Percentiles rank a stretch among this genome's conserved stretches.
phyloP scores from a whole-genome alignment of 2,329 filamentous ascomycete genomes.

The Calonectria crousiana region DNA sequence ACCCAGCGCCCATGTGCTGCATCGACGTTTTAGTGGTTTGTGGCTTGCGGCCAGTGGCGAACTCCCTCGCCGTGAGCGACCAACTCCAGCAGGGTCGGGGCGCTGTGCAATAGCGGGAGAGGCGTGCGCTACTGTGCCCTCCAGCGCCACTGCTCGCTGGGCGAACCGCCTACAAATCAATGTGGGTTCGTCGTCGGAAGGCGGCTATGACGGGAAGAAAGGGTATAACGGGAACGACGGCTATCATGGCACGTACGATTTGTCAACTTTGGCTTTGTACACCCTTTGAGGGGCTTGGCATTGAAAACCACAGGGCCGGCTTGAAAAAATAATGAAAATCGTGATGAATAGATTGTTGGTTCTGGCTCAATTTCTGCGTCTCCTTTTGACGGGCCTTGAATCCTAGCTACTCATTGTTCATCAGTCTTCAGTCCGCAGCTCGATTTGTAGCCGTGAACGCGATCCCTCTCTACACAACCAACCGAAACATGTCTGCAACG shows the following conservation, averaged over 20 bases:
- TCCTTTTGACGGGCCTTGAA: not conserved
- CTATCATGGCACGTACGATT: not conserved
- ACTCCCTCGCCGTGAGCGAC: not conserved
- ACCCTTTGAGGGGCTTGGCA: not conserved
- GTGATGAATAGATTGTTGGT: not conserved
- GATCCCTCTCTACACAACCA: not conserved
- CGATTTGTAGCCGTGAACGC: not conserved
- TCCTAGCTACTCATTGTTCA: not conserved
- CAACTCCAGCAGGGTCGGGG: not conserved
- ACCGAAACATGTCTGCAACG: slow-evolving; percentile 11
- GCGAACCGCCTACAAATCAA: not conserved
- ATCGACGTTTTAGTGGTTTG: not conserved
- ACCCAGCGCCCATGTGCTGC: not conserved
- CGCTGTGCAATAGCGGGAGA: not conserved
- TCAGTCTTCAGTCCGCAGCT: not conserved
- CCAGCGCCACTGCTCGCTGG: not conserved
- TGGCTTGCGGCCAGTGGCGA: not conserved
- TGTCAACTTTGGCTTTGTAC: not conserved
- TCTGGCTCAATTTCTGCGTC: not conserved
- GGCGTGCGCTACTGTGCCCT: not conserved
- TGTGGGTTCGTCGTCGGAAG: not conserved
- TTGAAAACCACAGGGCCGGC: not conserved
- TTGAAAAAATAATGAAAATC: not conserved
- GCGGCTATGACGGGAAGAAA: slow-evolving; percentile 18
- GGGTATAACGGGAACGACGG: slow-evolving; percentile 34